A percentile compares a stretch with the other conserved stretches of the same genome.
Conservation (phyloP, 495 filamentous ascomycete genomes). For the Penicillium soppii region DNA sequence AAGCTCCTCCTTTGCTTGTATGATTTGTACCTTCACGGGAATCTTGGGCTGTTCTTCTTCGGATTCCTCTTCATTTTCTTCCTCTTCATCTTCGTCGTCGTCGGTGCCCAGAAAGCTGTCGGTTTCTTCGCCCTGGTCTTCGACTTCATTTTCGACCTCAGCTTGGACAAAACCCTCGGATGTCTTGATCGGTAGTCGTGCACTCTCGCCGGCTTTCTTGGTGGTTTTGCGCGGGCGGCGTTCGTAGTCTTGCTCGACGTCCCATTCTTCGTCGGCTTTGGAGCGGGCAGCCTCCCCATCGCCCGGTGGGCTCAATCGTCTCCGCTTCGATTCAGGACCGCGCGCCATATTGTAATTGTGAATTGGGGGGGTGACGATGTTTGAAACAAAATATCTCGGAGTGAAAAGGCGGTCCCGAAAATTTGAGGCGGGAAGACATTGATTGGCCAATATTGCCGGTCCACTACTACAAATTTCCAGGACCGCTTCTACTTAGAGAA, state of each 20-base stretch:
- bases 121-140: conserved; percentile 45
- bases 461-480: conserved; percentile 3
- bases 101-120: conserved; percentile 54
- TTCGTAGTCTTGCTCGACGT: conserved; percentile 92
- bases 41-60: conserved; percentile 59
- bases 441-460: neutral
- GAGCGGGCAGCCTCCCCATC: conserved; percentile 36
- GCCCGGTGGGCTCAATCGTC: conserved; percentile 59
- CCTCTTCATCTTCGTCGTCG: conserved; percentile 43
- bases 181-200: conserved; percentile 81
- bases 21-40: conserved; percentile 71
- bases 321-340: conserved; percentile 5
- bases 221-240: conserved; percentile 68
- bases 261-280: conserved; percentile 60
- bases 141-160: conserved; percentile 29
- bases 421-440: conserved; percentile 5
- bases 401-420: conserved; percentile 10
- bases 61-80: conserved; percentile 54
- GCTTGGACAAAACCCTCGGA: conserved; percentile 68
- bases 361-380: neutral
- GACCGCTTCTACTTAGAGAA: neutral
- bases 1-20: conserved; percentile 88
- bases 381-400: conserved; percentile 4
- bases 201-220: conserved; percentile 68
- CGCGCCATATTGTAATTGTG: conserved; percentile 4